Percentiles rank a stretch among this genome's conserved stretches.
Conservation (phyloP, 768 basidiomycete species). For the Leccinum aurantiacum region DNA sequence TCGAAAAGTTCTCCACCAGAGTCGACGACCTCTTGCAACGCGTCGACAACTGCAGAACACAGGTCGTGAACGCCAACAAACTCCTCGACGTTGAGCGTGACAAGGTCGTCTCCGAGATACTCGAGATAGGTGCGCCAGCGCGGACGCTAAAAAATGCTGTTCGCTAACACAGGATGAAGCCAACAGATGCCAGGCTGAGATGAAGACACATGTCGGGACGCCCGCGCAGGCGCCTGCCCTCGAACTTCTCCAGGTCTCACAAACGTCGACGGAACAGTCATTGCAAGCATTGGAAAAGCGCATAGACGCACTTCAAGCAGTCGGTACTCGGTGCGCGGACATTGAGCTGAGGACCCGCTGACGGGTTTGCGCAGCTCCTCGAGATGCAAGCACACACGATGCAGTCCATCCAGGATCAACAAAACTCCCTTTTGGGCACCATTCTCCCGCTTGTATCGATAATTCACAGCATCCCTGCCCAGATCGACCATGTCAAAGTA, state of each 20-base stretch:
- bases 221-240: constrained; percentile 50
- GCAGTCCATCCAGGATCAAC: constrained; percentile 50
- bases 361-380: constrained; percentile 38
- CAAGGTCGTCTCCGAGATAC: constrained; percentile 50
- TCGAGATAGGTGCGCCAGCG: constrained; percentile 11
- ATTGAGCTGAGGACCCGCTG: constrained; percentile 11
- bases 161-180: constrained; percentile 43
- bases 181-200: constrained; percentile 59
- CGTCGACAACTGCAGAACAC: constrained; percentile 52
- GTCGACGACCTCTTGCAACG: constrained; percentile 51
- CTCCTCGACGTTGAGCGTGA: constrained; percentile 64
- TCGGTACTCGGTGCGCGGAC: constrained; percentile 34
- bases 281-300: constrained; percentile 53
- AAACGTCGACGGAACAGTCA: constrained; percentile 38
- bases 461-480: constrained; percentile 56
- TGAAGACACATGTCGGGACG: constrained; percentile 56
- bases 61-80: constrained; percentile 52
- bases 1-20: constrained; percentile 63
- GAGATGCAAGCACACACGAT: constrained; percentile 57
- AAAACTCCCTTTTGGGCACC: constrained; percentile 38
- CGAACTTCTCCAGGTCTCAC: constrained; percentile 39
- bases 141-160: not conserved
- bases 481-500: constrained; percentile 39
- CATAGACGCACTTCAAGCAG: constrained; percentile 55
- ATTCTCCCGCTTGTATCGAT: constrained; percentile 61